Evolutionary conservation across 1,284 basidiomycete species (phyloP).

Genomic region (Leccinum angustisporum): DNA sequence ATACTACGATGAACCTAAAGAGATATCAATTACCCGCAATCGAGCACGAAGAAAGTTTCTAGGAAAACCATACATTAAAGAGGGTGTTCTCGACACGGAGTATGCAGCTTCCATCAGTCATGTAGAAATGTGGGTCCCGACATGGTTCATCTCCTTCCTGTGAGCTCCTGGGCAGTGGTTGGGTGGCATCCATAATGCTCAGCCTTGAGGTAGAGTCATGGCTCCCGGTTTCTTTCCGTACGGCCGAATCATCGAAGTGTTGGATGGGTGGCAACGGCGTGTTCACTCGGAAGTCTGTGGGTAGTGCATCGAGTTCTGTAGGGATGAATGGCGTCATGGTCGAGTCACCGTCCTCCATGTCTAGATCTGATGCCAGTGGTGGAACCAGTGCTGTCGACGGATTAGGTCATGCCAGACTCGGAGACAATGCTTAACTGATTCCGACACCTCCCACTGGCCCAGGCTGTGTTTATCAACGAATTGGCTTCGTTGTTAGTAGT

Average conservation of each 20-base stretch:
- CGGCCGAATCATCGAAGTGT: conserved; percentile 3
- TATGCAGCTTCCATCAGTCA: conserved; percentile 62
- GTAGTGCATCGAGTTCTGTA: conserved; percentile 18
- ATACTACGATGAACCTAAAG: conserved; percentile 63
- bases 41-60: not conserved
- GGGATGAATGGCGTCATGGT: conserved; percentile 27
- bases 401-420: conserved; percentile 10
- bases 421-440: not conserved
- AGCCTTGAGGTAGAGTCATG: conserved; percentile 9
- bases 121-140: conserved; percentile 43
- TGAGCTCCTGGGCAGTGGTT: not conserved
- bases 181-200: not conserved
- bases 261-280: not conserved
- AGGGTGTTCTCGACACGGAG: conserved; percentile 57
- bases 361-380: not conserved
- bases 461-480: not conserved
- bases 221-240: conserved; percentile 9
- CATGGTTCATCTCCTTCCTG: conserved; percentile 15
- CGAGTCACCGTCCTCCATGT: conserved; percentile 17
- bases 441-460: not conserved
- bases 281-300: conserved; percentile 1
- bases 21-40: not conserved
- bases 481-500: not conserved
- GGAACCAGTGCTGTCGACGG: not conserved
- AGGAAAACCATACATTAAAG: conserved; percentile 53